Conservation (phyloP, 805 yeast genomes). For the Starmerella vitae region DNA sequence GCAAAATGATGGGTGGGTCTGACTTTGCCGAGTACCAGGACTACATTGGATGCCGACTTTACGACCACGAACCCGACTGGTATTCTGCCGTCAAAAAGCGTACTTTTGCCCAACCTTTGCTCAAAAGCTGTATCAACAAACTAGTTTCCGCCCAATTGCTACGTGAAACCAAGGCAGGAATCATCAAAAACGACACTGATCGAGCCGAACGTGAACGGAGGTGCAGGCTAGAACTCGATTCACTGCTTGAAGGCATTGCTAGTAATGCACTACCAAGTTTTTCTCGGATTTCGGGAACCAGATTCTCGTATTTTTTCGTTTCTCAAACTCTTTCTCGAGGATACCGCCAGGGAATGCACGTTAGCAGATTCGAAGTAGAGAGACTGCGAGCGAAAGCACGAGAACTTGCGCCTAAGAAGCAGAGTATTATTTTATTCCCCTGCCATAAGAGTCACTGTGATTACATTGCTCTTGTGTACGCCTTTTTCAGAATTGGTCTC, state of each 20-base stretch:
- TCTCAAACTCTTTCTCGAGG: slow-evolving; percentile 30
- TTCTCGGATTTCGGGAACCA: slow-evolving; percentile 23
- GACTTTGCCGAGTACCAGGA: slow-evolving; percentile 30
- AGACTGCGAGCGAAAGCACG: slow-evolving; percentile 26
- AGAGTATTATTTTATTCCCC: slow-evolving; percentile 37
- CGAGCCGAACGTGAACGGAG: slow-evolving; percentile 22
- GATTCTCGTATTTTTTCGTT: slow-evolving; percentile 27
- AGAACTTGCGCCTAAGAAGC: slow-evolving; percentile 27
- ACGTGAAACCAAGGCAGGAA: slow-evolving; percentile 17
- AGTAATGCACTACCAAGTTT: slow-evolving; percentile 28
- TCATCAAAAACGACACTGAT: slow-evolving; percentile 13
- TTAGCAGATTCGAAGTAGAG: slow-evolving; percentile 27
- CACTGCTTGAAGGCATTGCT: slow-evolving; percentile 24
- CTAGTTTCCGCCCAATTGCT: slow-evolving; percentile 26
- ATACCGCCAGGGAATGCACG: slow-evolving; percentile 33
- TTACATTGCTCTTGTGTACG: slow-evolving; percentile 43
- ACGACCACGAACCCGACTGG: slow-evolving; percentile 22
- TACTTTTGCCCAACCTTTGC: slow-evolving; percentile 24
- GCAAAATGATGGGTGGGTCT: slow-evolving; percentile 25
- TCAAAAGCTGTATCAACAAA: slow-evolving; percentile 23
- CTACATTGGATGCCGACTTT: slow-evolving; percentile 29
- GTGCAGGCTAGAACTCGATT: slow-evolving; percentile 24
- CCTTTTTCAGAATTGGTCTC: slow-evolving; percentile 40
- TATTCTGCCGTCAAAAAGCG: slow-evolving; percentile 22
- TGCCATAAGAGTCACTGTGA: slow-evolving; percentile 53